Evolutionary conservation across 805 yeast species (phyloP), one percentile per base, ranked within the genome.

Genomic region (Candida sanyiensis): DNA sequence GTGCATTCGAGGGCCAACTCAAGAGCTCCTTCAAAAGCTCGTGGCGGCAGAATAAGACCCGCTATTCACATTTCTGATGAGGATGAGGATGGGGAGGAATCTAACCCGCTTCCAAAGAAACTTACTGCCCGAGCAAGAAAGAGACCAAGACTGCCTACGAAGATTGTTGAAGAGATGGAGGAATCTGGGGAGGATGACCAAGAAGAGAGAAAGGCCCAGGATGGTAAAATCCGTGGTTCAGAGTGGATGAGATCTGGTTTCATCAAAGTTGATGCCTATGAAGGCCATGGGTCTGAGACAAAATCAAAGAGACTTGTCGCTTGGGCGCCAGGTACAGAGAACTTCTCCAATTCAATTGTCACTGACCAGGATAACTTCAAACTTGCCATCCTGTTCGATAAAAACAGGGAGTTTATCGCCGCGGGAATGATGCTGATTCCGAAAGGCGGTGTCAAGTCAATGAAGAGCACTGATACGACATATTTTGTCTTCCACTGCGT

Each of bases 401-500:
- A 69, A 41, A 75, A 78, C 49, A 66, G 72, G 39, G 82, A 76
- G 37, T 72, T 71, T 44, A 73, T 80, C 39, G 94, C 90, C 1
- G 76, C 82, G 22, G 96, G 95, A 4, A 65, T 83, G 50, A 64
- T 85, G 41, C 77, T 76, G 42, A 62, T 86, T 22, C 88, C 90
- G 0, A 56, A 64, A 1, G 73, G 72, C 7, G 80, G 83, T 0
- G 65, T 70, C 36, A 85, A 83, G 53, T 72, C 79, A 31, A 59
- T 71, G 42, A 74, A 75, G 46, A 63, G 73, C 19, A 75, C 89
- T 17, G 80, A 77, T 22, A 54, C 69, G 7, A 79, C 84, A 2
- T 72, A 80, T 46, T 79, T 83, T 50, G 77, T 80, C 20, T 88
- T 88, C 54, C 83, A 78, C 54, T 87, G 88, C 30, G 70, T 83